Base-by-base conservation (phyloP, 495 filamentous ascomycete genomes). In the Hypoxylon crocopeplum region DNA sequence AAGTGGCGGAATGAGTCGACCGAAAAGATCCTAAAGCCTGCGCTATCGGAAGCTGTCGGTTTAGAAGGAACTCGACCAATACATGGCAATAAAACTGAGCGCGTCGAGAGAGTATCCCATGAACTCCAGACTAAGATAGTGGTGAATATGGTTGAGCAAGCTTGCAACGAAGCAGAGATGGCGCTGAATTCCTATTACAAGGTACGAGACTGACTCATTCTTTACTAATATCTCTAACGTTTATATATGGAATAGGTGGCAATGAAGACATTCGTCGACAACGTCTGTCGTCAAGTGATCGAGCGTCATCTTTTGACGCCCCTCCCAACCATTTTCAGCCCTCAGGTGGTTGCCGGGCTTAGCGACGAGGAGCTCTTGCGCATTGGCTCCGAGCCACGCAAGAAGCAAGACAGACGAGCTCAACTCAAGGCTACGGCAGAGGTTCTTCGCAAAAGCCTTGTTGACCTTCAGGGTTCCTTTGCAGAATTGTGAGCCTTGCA, bases 191-290 rank as follows among this genome's bases (percentile, higher is more conserved):
- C 25, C 25, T 52, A 52, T 19, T 54, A 54, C 50, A 32, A 30
- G 37, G 49, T 44, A 53, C 17, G 27, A 2, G 8, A 15, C 29
- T 1, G 21, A 25, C 38, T 17, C 19, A 19, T 32, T 22, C 3
- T 6, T 25, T 7, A 27, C 22, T 10, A 25, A 25, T 19, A 42
- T 34, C 8, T 19, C 15, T 36, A 8, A 15, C 45, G 21, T 17
- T 54, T 15, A 45, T 12, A 33, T 20, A 4, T 17, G 13, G 8
- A 34, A 24, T 22, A 75, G 74, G 68, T 75, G 38, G 72, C 73
- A 0, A 60, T 67, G 64, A 73, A 74, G 33, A 73, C 66, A 10
- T 78, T 77, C 32, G 70, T 78, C 5, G 74, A 78, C 27, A 75
- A 75, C 47, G 68, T 75, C 0, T 69, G 59, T 24, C 66, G 71